Base-by-base conservation (phyloP, 495 filamentous ascomycete species). In the Tuber calosporum region DNA sequence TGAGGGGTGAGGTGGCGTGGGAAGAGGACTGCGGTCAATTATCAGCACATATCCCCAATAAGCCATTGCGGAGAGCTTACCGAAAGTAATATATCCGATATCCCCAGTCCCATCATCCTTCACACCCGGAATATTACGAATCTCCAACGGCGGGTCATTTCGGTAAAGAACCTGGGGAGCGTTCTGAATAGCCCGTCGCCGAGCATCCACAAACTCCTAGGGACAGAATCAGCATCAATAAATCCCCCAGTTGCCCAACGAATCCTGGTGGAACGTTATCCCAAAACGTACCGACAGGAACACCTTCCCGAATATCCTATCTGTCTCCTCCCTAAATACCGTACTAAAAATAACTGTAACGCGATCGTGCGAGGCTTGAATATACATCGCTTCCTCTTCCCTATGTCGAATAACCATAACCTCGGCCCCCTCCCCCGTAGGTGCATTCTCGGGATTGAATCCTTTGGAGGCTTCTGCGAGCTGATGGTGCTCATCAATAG, bases 331-430 rank as follows among this genome's bases (percentile, higher is more conserved):
- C 48, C 94, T 84, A 86, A 99, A 99, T 69, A 98, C 89, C 43
- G 95, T 99, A 83, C 93, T 97, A 88, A 99, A 99, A 81, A 99
- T 98, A 80, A 99, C 94, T 0, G 95, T 99, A 53, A 99, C 96
- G 71, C 95, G 90, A 82, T 99, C 95, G 82, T 93, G 91, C 82
- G 91, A 96, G 42, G 95, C 94, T 83, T 98, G 97, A 85, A 99
- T 93, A 83, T 97, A 99, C 81, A 99, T 97, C n/a, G 95, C 95
- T 82, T 99, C 95, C 85, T 98, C 95, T 77, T 99, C 96, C 26
- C 95, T 90, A 84, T 99, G 98, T 79, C 97, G 94, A 74, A 99
- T 95, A 3, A 94, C 90, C 90, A 95, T 97, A 37, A 97, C 91
- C 77, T 96, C 90, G 53, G 93, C 93, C 40, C 93, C 93, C 84